phyloP scores from a whole-genome alignment of 73 alveolate species.

The Effrenium voratum region DNA sequence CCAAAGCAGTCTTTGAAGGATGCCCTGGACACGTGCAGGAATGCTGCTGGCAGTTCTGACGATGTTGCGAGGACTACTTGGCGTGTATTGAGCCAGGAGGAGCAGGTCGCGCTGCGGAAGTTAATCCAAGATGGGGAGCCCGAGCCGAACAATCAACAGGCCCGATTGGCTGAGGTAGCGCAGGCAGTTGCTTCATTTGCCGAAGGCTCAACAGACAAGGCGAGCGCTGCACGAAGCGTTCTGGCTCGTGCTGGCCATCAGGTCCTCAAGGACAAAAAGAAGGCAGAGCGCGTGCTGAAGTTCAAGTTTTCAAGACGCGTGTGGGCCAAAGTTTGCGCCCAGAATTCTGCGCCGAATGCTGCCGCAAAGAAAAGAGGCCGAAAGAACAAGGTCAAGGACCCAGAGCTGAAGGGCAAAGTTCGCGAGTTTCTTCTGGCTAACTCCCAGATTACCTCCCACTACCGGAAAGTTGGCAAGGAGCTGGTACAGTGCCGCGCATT shows the following conservation, averaged over 20 bases:
- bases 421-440: not conserved
- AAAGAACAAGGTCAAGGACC: not conserved
- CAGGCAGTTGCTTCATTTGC: not conserved
- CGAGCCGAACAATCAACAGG: not conserved
- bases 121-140: not conserved
- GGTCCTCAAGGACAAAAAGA: not conserved
- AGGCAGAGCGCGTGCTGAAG: not conserved
- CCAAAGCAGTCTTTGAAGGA: not conserved
- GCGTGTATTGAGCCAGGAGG: not conserved
- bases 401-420: not conserved
- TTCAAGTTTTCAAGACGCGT: not conserved
- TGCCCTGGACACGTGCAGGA: not conserved
- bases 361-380: not conserved
- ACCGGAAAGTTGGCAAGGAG: not conserved
- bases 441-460: not conserved
- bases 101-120: not conserved
- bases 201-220: not conserved
- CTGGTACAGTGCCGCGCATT: slow-evolving; percentile 11
- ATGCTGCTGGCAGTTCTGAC: not conserved
- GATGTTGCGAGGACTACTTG: not conserved
- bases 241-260: not conserved
- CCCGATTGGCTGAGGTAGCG: not conserved
- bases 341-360: no score
- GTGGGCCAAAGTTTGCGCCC: not conserved
- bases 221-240: not conserved